Evolutionary conservation across 371 early-diverging fungal species (phyloP).

Genomic region (Mucor mucedo): DNA sequence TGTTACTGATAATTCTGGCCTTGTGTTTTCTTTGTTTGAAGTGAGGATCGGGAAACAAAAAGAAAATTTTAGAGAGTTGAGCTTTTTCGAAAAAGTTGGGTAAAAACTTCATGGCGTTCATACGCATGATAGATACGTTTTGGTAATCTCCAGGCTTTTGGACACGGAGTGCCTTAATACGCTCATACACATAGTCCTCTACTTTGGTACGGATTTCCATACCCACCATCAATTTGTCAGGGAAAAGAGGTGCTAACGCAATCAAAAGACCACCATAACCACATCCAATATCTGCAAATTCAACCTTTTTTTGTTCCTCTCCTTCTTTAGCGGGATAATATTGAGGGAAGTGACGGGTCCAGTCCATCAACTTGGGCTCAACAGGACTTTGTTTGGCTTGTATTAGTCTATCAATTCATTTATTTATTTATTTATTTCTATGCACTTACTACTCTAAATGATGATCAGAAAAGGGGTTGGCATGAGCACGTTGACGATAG

Average conservation of each 20-base stretch:
- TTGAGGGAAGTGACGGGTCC: constrained; percentile 87
- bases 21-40: constrained; percentile 99
- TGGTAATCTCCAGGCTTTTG: constrained; percentile 87
- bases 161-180: constrained; percentile 87
- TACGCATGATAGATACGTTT: constrained; percentile 95
- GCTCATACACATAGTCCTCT: constrained; percentile 90
- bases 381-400: constrained; percentile 66
- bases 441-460: constrained; percentile 82
- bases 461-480: constrained; percentile 97
- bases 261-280: constrained; percentile 98
- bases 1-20: constrained; percentile 91
- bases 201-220: constrained; percentile 99
- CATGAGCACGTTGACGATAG: constrained; percentile 98
- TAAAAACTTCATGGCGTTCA: constrained; percentile 99
- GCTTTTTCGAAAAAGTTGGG: constrained; percentile 98
- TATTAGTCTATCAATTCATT: not conserved
- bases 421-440: not conserved
- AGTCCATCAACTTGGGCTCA: constrained; percentile 86
- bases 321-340: constrained; percentile 63
- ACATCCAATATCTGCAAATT: constrained; percentile 99
- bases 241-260: constrained; percentile 88
- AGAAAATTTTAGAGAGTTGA: constrained; percentile 96
- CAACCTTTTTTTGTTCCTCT: constrained; percentile 67
- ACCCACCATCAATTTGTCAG: constrained; percentile 90
- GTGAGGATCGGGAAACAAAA: constrained; percentile 99